Evolutionary conservation across 805 yeast species (phyloP), one percentile per base, ranked within the genome.

Genomic region (Metschnikowia santaceciliae): DNA sequence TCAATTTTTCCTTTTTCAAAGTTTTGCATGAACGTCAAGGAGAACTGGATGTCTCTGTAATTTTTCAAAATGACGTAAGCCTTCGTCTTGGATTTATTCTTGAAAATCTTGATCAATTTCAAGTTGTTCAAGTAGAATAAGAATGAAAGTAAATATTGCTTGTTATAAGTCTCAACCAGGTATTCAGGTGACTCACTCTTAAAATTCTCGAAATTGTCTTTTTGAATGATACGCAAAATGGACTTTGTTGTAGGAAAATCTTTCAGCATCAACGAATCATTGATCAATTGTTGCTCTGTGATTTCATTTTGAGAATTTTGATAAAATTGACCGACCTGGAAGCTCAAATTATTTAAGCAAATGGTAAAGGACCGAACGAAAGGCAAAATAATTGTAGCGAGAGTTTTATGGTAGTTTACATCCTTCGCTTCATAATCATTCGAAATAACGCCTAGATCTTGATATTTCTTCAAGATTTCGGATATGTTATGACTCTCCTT

Each of bases 101-200:
- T 73, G 57, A 69, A 66, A 26, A 74, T 71, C 47, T 60, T 60
- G 20, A 74, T 62, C 50, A 72, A 59, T 41, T 57, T 57, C 49
- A 73, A 61, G 52, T 72, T 65, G 54, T 69, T 61, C 51, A 72
- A 60, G 53, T 71, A 73, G 50, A 68, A 73, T 49, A 74, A 61
- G 48, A 70, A 68, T 42, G 72, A 67, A 33, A 74, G 59, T 46
- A 74, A 62, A 56, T 74, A 73, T 54, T 73, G 77, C 58, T 73
- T 74, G 55, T 74, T 73, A 50, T 65, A 64, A 6, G 72, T 61
- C 56, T 74, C 78, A 38, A 67, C 51, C 39, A 59, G 61, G 26
- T 57, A 56, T 4, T 52, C 42, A 19, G 55, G 50, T 2, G 54
- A 48, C 11, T 56, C 61, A 39, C 57, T 51, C 22, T 57, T 48